Evolutionary conservation across 2,329 filamentous ascomycete genomes (phyloP).

Genomic region (Colletotrichum paranaense): DNA sequence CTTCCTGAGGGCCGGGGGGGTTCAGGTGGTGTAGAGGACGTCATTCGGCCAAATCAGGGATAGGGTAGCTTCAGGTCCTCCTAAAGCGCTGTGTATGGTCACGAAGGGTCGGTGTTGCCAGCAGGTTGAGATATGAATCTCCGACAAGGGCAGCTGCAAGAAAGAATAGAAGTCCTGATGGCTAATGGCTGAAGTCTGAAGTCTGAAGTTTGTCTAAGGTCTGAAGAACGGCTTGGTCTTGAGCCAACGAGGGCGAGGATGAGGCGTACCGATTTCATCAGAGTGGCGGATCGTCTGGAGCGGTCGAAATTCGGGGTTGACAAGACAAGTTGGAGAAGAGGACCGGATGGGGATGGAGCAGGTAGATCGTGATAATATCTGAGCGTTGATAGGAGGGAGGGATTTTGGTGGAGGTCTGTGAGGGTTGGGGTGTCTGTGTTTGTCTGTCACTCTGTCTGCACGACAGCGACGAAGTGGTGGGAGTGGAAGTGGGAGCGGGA

Average conservation of each 20-base stretch:
- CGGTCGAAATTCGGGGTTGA: slow-evolving; percentile 31
- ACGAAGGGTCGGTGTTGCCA: not conserved
- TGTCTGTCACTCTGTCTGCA: slow-evolving; percentile 1
- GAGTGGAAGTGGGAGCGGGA: not conserved
- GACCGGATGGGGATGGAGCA: not conserved
- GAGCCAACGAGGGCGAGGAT: not conserved
- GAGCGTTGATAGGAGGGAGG: slow-evolving; percentile 17
- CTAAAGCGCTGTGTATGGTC: not conserved
- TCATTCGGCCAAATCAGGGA: slow-evolving; percentile 8
- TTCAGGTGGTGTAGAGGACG: not conserved
- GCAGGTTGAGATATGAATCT: not conserved
- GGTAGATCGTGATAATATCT: slow-evolving; percentile 25
- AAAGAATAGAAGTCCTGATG: not conserved
- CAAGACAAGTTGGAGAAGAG: not conserved
- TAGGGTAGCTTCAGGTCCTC: not conserved
- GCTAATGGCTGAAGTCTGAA: not conserved
- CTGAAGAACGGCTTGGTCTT: not conserved
- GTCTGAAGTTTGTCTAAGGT: not conserved
- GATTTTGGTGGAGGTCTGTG: not conserved
- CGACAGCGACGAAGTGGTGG: slow-evolving; percentile 9
- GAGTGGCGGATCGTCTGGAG: slow-evolving; percentile 13
- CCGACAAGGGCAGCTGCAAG: not conserved
- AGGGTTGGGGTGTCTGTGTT: not conserved
- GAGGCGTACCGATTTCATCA: slow-evolving; percentile 16
- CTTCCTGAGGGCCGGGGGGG: not conserved